Evolutionary conservation across 1,284 basidiomycete species (phyloP).

Genomic region (Hymenochaete sp.): DNA sequence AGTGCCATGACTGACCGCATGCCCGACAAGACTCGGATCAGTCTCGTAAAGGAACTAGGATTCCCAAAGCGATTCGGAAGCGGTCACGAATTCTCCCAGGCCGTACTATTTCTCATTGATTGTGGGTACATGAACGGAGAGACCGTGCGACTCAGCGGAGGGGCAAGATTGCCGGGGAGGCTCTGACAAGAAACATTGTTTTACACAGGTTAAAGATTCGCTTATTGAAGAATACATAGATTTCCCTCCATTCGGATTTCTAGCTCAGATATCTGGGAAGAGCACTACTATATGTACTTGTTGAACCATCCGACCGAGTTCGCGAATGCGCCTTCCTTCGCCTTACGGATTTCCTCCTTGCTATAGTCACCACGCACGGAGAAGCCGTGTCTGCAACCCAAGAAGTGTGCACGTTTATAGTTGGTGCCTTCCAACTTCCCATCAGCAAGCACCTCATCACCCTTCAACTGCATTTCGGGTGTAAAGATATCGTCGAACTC

Average conservation of each 20-base stretch:
- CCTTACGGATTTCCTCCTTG: slow-evolving; percentile 29
- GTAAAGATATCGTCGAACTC: slow-evolving; percentile 45
- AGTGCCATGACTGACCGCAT: slow-evolving; percentile 40
- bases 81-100: slow-evolving; percentile 42
- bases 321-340: slow-evolving; percentile 36
- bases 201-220: background rate
- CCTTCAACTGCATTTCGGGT: slow-evolving; percentile 34
- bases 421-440: slow-evolving; percentile 43
- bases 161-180: slow-evolving; percentile 28
- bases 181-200: slow-evolving; percentile 21
- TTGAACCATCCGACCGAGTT: slow-evolving; percentile 31
- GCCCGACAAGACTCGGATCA: slow-evolving; percentile 19
- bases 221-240: background rate
- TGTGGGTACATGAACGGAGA: slow-evolving; percentile 51
- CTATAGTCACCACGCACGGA: slow-evolving; percentile 33
- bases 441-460: slow-evolving; percentile 48
- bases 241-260: background rate
- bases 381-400: slow-evolving; percentile 56
- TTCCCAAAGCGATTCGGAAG: slow-evolving; percentile 40
- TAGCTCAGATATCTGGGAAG: background rate
- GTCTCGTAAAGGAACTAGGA: slow-evolving; percentile 31
- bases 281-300: slow-evolving; percentile 16
- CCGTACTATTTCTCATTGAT: slow-evolving; percentile 43
- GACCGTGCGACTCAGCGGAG: slow-evolving; percentile 44
- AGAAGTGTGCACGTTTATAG: slow-evolving; percentile 47